These are phyloP conservation scores for Pezicula rhizophila DNA, from an alignment of 2,329 filamentous ascomycete species.

Conservation along the genomic window DNA sequence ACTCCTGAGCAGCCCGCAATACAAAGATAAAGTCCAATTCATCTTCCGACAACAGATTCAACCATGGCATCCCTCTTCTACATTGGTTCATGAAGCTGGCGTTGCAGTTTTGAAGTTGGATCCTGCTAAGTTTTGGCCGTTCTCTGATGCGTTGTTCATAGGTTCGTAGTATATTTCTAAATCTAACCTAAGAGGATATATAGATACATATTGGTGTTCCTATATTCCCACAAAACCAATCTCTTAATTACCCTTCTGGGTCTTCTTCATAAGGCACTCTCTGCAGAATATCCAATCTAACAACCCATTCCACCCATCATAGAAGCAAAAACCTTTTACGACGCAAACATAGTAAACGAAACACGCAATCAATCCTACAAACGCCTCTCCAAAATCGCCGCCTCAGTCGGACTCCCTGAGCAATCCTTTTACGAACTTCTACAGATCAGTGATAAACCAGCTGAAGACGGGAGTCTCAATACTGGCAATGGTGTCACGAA, in stretches of 20 bases:
- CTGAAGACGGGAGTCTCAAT: constrained; percentile 65
- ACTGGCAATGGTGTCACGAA: constrained; percentile 75
- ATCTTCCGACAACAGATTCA: constrained; percentile 90
- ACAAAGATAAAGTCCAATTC: constrained; percentile 54
- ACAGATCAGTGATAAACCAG: constrained; percentile 61
- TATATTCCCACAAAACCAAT: too few relatives aligned
- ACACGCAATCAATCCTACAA: constrained; percentile 77
- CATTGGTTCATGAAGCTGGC: constrained; percentile 74
- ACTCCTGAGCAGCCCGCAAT: constrained; percentile 24
- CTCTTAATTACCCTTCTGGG: background rate
- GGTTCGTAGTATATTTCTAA: constrained; percentile 5
- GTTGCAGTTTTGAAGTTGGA: constrained; percentile 70
- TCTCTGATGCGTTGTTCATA: constrained; percentile 59
- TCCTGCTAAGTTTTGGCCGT: constrained; percentile 71
- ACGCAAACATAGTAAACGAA: constrained; percentile 78
- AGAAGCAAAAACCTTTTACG: constrained; percentile 73
- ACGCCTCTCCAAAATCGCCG: constrained; percentile 68
- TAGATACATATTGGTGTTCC: too few relatives aligned
- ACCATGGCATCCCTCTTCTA: constrained; percentile 89
- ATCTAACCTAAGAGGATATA: too few relatives aligned
- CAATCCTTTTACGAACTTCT: constrained; percentile 64
- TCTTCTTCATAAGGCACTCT: too few relatives aligned
- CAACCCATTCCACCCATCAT: constrained; percentile 37
- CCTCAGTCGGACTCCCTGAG: constrained; percentile 63
- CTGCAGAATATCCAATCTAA: background rate